Conservation (phyloP, 306 rosid species). For the Myrica gale region DNA sequence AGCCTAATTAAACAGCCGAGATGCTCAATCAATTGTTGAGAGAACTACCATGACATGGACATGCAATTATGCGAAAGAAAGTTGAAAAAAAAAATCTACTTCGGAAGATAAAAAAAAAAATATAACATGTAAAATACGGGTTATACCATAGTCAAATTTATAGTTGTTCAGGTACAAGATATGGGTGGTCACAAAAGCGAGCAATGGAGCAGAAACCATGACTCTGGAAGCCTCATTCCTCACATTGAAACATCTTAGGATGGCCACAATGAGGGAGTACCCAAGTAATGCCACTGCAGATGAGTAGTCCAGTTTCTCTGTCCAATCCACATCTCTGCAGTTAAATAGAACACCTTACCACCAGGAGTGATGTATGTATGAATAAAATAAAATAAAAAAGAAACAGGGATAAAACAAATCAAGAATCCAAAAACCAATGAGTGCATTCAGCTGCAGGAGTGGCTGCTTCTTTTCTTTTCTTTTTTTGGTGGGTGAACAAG, state of each 20-base stretch:
- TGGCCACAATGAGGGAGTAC: constrained; percentile 62
- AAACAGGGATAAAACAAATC: not conserved
- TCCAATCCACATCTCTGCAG: constrained; percentile 63
- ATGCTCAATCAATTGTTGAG: no score
- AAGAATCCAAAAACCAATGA: not conserved
- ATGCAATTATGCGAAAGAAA: not conserved
- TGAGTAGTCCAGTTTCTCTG: constrained; percentile 64
- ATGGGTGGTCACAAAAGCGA: constrained; percentile 66
- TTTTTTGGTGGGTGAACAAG: not conserved
- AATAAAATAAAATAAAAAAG: not conserved
- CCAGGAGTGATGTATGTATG: constrained; percentile 2
- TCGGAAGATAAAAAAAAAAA: constrained; percentile 6
- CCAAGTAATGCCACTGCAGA: constrained; percentile 72
- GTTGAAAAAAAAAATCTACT: not conserved
- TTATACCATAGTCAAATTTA: constrained; percentile 63
- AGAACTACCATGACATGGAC: no score
- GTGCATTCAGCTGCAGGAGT: constrained; percentile 11
- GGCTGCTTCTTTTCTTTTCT: not conserved
- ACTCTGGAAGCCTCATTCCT: constrained; percentile 71
- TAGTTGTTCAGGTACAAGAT: constrained; percentile 64
- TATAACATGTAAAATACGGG: not conserved
- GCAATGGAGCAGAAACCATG: constrained; percentile 74
- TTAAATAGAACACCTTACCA: constrained; percentile 16
- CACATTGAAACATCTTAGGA: constrained; percentile 55
- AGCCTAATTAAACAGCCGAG: no score